Base-by-base conservation (phyloP, 208 protist species). In the Trypanosoma melophagium region DNA sequence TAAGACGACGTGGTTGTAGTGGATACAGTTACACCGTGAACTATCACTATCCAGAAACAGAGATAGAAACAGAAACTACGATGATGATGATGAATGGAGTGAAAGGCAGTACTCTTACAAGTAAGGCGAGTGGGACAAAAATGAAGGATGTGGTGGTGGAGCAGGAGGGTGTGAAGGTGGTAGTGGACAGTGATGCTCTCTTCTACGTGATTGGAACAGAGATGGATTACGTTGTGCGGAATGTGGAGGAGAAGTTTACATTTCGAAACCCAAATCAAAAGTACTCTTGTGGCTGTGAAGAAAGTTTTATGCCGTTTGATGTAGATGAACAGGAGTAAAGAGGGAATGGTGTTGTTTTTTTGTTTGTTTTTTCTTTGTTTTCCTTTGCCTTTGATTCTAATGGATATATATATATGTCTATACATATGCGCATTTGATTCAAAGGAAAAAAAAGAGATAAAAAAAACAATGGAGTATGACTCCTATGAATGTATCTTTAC, bases 211-310 rank as follows among this genome's bases (percentile, higher is more conserved):
- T 98, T 71, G 97, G 97, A 8, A 99, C 97, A 8, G 88, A 97
- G 64, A 98, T 99, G 97, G 98, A 99, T 69, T 99, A 96, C 68
- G 79, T 96, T 13, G 86, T 96, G 44, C 75, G 90, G n/a, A 91
- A 97, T 57, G 83, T 98, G 16, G 89, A 94, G 68, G 89, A 96
- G 60, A 97, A 98, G 71, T 99, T 99, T 74, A 96, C 96, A 13
- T 99, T 99, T 80, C 84, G 89, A 54, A 99, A 99, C 71, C 98
- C 98, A 2, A 99, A 98, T 74, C 89, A 97, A 63, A 98, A 97
- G 66, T 93, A 88, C 58, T 83, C 83, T 13, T 99, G 98, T 78
- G 98, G 97, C 17, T 99, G 98, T 78, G 97, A 97, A 66, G 96
- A 99, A 67, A 98, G 94, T 57, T 99, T 99, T 66, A 96, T 96